Conservation (phyloP, 176 grass and related monocot species). For the Canna indica region DNA sequence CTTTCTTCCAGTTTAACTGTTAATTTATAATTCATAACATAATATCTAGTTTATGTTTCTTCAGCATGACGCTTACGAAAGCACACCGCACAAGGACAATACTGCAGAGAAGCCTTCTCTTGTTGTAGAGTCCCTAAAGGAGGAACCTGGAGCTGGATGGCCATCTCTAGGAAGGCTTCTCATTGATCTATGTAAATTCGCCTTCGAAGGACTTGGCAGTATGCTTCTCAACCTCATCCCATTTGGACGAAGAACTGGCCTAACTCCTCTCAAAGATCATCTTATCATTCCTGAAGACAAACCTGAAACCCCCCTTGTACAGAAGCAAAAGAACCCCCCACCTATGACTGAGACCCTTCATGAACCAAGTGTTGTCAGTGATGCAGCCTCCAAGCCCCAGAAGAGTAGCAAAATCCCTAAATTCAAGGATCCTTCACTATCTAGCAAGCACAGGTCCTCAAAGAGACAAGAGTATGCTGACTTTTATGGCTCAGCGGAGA, state of each 20-base stretch:
- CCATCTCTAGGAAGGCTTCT: conserved; percentile 77
- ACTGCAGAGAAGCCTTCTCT: conserved; percentile 34
- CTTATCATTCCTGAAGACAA: conserved; percentile 64
- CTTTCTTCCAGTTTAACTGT: background rate
- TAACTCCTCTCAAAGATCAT: conserved; percentile 59
- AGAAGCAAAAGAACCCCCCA: conserved; percentile 53
- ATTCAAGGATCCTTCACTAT: conserved; percentile 66
- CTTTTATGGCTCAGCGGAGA: conserved; percentile 52
- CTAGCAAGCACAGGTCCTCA: conserved; percentile 79
- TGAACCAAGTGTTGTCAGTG: conserved; percentile 24
- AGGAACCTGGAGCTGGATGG: conserved; percentile 81
- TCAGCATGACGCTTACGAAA: conserved; percentile 47
- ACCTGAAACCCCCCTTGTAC: conserved; percentile 25
- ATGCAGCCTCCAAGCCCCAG: conserved; percentile 41
- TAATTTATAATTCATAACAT: background rate
- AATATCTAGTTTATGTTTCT: conserved; percentile 3
- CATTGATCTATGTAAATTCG: conserved; percentile 60
- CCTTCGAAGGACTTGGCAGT: conserved; percentile 59
- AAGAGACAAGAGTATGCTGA: conserved; percentile 68
- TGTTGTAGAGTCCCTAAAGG: conserved; percentile 72
- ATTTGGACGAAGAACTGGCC: conserved; percentile 34
- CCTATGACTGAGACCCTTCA: conserved; percentile 50
- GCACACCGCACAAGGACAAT: conserved; percentile 31
- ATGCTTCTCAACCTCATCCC: conserved; percentile 57
- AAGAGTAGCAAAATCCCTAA: conserved; percentile 60